phyloP scores from a whole-genome alignment of 1,284 basidiomycete species.

The Takashimella koratensis region DNA sequence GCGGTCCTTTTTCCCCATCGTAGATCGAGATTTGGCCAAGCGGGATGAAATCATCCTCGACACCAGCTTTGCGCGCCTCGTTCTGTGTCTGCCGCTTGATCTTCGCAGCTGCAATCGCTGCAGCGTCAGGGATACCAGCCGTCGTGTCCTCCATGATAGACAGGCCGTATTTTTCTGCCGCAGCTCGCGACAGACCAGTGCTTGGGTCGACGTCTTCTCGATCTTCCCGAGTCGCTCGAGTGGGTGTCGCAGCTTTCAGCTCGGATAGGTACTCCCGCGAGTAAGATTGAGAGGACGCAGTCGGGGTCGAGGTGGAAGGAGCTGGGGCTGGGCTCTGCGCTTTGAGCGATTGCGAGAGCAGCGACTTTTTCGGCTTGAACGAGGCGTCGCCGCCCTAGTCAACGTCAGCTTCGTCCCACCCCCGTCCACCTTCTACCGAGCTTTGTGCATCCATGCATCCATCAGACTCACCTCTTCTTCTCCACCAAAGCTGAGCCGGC shows the following conservation, averaged over 20 bases:
- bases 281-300: constrained; percentile 54
- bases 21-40: constrained; percentile 52
- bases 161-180: constrained; percentile 43
- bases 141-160: constrained; percentile 50
- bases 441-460: constrained; percentile 1
- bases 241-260: constrained; percentile 74
- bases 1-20: constrained; percentile 58
- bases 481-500: constrained; percentile 75
- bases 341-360: constrained; percentile 45
- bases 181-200: constrained; percentile 24
- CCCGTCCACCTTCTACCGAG: too few species aligned
- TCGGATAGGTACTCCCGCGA: constrained; percentile 73
- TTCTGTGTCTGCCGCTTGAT: constrained; percentile 67
- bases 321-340: constrained; percentile 6
- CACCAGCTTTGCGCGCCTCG: constrained; percentile 45
- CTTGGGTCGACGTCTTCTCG: constrained; percentile 50
- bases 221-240: constrained; percentile 52
- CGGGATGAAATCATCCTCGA: constrained; percentile 61
- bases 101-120: constrained; percentile 72
- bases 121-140: constrained; percentile 65
- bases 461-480: constrained; percentile 53
- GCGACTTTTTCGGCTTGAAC: constrained; percentile 48
- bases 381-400: constrained; percentile 21
- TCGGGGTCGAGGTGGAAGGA: constrained; percentile 53
- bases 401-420: too few species aligned